Evolutionary conservation across 2,329 filamentous ascomycete species (phyloP), one percentile per base, ranked within the genome.

Genomic region (Microascus cirrosus): DNA sequence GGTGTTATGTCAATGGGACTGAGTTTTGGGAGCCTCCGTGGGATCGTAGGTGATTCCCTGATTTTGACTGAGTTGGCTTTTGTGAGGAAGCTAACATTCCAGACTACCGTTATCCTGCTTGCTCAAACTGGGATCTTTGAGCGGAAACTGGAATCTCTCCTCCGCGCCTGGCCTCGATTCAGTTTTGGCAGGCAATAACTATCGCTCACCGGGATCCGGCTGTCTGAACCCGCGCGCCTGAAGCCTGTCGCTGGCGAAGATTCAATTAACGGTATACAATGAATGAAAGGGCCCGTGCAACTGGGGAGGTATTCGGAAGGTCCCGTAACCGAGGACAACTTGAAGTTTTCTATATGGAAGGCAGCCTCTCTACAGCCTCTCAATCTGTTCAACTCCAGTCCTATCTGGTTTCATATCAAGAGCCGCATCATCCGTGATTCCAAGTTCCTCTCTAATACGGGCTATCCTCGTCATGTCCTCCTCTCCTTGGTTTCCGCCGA

Each of bases 351-450:
- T 8, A 32, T 32, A 8, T 32, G 28, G 4, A 8, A 4, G 28
- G 28, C 28, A 32, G 28, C 36, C 3, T 39, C 18, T n/a, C 36
- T 39, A 13, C 12, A 39, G 36, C 64, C 75, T 5, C 77, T 77
- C 65, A 64, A 70, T 28, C 62, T 61, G 20, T 8, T 32, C 28
- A 32, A 8, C 28, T 72, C 69, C 5, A 76, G 76, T 45, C 78
- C 75, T 64, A 68, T 82, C 36, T 79, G 82, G 63, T 77, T 81
- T 55, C 42, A 58, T 51, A 15, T 61, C 58, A 6, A 52, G 22
- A 24, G 53, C 28, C 1, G 54, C 58, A 3, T 50, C 59, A 18
- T 34, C 39, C 1, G 55, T 5, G 42, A 61, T 58, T 18, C 59
- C 59, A 20, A 61, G 54, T 20, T 55, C 56, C 13, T 20, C 54